Base-by-base conservation (phyloP, 768 basidiomycete genomes). In the Tylopilus sp. region DNA sequence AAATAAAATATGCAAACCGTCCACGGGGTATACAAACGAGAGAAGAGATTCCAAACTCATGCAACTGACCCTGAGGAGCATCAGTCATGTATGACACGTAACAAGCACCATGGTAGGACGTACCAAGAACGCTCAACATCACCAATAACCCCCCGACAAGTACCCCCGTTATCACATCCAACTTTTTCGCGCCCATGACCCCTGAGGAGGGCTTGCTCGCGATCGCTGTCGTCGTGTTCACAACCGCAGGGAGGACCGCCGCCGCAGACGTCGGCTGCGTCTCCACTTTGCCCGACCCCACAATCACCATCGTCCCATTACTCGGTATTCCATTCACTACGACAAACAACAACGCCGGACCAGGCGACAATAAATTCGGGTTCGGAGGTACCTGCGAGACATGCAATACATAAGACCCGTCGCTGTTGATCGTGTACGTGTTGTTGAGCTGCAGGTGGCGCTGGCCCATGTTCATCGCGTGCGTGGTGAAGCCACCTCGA, bases 401-500 rank as follows among this genome's bases (percentile, higher is more conserved):
- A 67, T 95, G 86, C 3, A 97, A 71, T 9, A 78, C 80, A 57
- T 91, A 84, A 17, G 85, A 81, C 18, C 88, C 86, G 56, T 93
- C 82, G n/a, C 62, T 67, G 64, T 89, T 81, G 50, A 92, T 87
- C 0, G 83, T 87, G 73, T 85, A 95, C 0, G 93, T 88, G 62
- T 80, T 87, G 68, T 94, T 86, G 48, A 97, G 80, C 71, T 95
- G 83, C 51, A 95, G 60, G 48, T 76, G 78, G 4, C 93, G 79
- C 68, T 92, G 89, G 0, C 88, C 88, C 86, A 90, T 91, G 72
- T 88, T 91, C 87, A 90, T 88, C 31, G 80, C 87, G 59, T 91
- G 88, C 0, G 88, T 90, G 3, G 88, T 84, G 74, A 86, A 90
- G 0, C 95, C 95, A 4, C 82, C 78, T n/a, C 95, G 88, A 23